Evolutionary conservation across 139 green algal genomes (phyloP).

Genomic region (Chloropicon primus): DNA sequence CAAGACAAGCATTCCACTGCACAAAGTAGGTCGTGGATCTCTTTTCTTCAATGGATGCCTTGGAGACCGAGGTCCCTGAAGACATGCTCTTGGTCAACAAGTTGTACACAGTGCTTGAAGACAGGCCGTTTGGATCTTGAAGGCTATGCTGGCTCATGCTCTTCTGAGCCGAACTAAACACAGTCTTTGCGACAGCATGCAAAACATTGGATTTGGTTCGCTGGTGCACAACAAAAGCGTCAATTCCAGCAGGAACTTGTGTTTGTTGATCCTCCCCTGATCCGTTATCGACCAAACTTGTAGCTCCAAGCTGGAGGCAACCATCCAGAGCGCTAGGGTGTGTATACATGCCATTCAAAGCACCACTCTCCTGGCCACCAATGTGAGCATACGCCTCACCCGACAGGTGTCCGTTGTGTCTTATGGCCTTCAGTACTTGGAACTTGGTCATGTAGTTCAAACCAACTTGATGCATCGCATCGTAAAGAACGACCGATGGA

Average conservation of each 20-base stretch:
- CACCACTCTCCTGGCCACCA: background rate
- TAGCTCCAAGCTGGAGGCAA: background rate
- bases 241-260: background rate
- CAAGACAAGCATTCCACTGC: background rate
- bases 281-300: background rate
- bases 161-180: background rate
- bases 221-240: background rate
- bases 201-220: background rate
- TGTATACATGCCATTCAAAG: background rate
- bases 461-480: background rate
- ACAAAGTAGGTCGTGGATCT: background rate
- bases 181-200: background rate
- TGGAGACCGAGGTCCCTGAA: background rate
- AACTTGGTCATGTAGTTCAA: background rate
- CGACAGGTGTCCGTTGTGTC: background rate
- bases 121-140: background rate
- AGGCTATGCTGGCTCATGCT: background rate
- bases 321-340: background rate
- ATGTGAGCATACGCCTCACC: background rate
- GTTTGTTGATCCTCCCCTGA: background rate
- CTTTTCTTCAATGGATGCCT: background rate
- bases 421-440: background rate
- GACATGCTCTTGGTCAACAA: background rate
- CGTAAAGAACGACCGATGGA: background rate
- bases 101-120: background rate